phyloP scores from a whole-genome alignment of 306 rosid species.

The Fragaria ananassa region DNA sequence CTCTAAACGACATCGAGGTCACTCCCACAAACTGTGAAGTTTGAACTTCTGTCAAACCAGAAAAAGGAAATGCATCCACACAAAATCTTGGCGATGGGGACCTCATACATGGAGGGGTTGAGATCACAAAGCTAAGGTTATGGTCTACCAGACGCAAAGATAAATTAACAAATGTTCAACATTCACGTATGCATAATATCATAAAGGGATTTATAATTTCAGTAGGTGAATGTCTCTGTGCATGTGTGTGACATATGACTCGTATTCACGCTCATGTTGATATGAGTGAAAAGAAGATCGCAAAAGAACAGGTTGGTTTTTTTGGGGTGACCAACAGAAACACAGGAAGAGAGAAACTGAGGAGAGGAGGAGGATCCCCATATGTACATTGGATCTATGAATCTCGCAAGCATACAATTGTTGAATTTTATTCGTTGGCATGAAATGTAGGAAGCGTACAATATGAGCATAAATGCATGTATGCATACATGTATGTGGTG shows the following conservation, averaged over 20 bases:
- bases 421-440: too few species aligned
- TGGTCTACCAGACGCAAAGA: conserved; percentile 4
- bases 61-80: conserved; percentile 35
- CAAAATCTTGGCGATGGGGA: conserved; percentile 39
- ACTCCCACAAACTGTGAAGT: conserved; percentile 21
- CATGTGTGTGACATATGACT: background rate
- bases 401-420: too few species aligned
- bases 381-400: background rate
- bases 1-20: conserved; percentile 31
- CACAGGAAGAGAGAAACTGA: too few species aligned
- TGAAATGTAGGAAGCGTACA: too few species aligned
- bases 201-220: background rate
- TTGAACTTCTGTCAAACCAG: conserved; percentile 37
- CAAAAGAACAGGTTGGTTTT: too few species aligned
- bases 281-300: too few species aligned
- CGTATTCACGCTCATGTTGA: background rate
- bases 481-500: background rate
- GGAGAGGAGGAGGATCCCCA: too few species aligned
- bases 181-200: background rate
- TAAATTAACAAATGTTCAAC: background rate
- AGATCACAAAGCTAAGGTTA: background rate
- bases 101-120: conserved; percentile 19
- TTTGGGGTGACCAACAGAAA: too few species aligned
- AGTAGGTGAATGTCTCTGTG: conserved; percentile 3
- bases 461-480: too few species aligned